Percentiles rank a stretch among this genome's conserved stretches.
Evolutionary conservation across 352 stramenopile species (phyloP).

Genomic region (Globisporangium ultimum): DNA sequence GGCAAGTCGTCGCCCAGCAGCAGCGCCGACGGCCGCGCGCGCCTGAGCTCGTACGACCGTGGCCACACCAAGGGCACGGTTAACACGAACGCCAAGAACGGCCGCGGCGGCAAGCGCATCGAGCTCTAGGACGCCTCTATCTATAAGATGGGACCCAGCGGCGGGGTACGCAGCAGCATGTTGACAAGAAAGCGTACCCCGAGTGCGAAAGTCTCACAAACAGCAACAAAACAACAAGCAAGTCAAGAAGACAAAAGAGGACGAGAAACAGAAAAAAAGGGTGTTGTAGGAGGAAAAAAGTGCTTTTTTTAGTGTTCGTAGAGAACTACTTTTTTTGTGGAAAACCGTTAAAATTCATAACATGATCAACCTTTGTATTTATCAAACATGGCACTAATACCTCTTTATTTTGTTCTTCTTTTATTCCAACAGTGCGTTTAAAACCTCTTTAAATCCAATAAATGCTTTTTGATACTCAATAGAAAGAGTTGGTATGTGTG

Average conservation of each 20-base stretch:
- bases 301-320: no score
- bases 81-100: constrained; percentile 47
- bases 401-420: neutral
- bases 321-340: no score
- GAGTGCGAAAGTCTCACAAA: no score
- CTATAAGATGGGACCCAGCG: neutral
- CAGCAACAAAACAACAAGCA: no score
- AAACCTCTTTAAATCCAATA: no score
- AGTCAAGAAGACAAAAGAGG: no score
- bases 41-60: constrained; percentile 13
- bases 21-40: constrained; percentile 15
- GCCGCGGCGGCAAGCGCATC: constrained; percentile 62
- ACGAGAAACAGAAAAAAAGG: no score
- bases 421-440: neutral
- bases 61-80: constrained; percentile 40
- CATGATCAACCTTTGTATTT: constrained; percentile 7
- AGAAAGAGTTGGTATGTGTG: neutral
- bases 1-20: constrained; percentile 14
- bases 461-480: no score
- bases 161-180: no score
- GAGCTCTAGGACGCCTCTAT: constrained; percentile 35
- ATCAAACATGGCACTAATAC: neutral
- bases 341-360: constrained; percentile 4
- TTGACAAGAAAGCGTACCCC: no score
- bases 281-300: no score